Percentiles rank a stretch among this genome's conserved stretches.
phyloP scores from a whole-genome alignment of 345 rosid species.

The Draba incana region DNA sequence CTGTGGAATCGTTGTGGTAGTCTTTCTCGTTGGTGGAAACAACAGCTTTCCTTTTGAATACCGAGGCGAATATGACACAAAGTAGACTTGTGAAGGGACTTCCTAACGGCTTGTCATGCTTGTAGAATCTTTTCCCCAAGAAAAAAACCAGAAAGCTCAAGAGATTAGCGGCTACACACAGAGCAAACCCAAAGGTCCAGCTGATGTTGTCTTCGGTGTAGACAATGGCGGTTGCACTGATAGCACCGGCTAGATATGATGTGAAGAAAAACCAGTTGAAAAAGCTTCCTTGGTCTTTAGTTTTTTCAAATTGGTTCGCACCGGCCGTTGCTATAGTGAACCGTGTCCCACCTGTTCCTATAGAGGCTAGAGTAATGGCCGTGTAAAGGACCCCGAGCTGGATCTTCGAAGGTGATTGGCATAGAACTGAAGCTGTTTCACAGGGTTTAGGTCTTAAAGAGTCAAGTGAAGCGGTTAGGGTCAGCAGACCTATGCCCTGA shows the following conservation, averaged over 20 bases:
- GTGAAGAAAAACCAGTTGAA: conserved; percentile 63
- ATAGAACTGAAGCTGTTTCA: conserved; percentile 35
- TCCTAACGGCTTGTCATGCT: conserved; percentile 44
- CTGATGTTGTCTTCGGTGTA: conserved; percentile 51
- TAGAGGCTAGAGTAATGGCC: conserved; percentile 41
- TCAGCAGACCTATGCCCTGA: conserved; percentile 46
- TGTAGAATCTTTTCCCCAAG: conserved; percentile 46
- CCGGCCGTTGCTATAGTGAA: conserved; percentile 48
- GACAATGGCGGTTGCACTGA: conserved; percentile 45
- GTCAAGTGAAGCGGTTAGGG: conserved; percentile 42
- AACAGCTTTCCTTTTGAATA: conserved; percentile 45
- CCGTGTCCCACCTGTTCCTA: conserved; percentile 47
- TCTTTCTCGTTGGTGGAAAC: conserved; percentile 41
- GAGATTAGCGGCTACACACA: conserved; percentile 39
- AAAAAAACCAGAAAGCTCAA: conserved; percentile 44
- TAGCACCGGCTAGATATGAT: conserved; percentile 21
- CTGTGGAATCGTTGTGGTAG: conserved; percentile 40
- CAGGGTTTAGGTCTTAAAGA: conserved; percentile 49
- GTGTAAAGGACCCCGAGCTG: conserved; percentile 47
- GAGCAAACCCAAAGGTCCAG: conserved; percentile 56
- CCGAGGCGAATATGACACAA: conserved; percentile 48
- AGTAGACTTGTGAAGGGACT: conserved; percentile 54
- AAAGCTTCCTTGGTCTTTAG: conserved; percentile 45
- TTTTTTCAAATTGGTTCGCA: conserved; percentile 49
- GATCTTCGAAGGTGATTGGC: conserved; percentile 43